Evolutionary conservation across 2,329 filamentous ascomycete species (phyloP).

Genomic region (Trichoderma cornu-damae): DNA sequence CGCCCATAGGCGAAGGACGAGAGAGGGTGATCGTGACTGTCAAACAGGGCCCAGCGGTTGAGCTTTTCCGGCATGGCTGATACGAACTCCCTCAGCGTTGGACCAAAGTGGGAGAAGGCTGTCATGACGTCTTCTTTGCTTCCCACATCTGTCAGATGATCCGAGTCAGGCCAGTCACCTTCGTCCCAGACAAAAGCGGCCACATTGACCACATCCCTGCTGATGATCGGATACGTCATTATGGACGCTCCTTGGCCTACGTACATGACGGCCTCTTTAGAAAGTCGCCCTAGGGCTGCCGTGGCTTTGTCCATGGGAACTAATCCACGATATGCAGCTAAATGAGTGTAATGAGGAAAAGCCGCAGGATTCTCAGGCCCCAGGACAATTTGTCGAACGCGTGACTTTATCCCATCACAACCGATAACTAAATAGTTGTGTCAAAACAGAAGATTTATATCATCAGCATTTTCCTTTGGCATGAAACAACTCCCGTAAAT

Average conservation of each 20-base stretch:
- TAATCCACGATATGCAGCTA: not conserved
- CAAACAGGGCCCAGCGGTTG: conserved; percentile 21
- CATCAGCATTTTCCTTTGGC: not conserved
- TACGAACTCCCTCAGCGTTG: not conserved
- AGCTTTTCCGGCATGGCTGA: conserved; percentile 5
- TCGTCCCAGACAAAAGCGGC: conserved; percentile 12
- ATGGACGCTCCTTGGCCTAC: conserved; percentile 4
- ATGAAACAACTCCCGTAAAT: not conserved
- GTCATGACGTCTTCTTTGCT: not conserved
- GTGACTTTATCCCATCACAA: conserved; percentile 18
- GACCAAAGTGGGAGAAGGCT: not conserved
- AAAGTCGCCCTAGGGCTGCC: not conserved
- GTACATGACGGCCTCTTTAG: not conserved
- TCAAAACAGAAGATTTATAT: too few species aligned
- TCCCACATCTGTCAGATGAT: not conserved
- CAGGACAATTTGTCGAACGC: conserved; percentile 1
- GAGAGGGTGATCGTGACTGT: conserved; percentile 17
- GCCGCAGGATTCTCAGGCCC: not conserved
- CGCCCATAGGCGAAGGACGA: conserved; percentile 19
- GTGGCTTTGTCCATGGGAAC: conserved; percentile 13
- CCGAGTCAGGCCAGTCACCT: conserved; percentile 6
- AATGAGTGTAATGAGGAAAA: conserved; percentile 9
- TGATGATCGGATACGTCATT: conserved; percentile 2
- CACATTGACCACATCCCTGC: not conserved
- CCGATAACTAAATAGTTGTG: conserved; percentile 17